These are phyloP conservation scores for Alternaria triticina DNA, from an alignment of 2,329 filamentous ascomycete species.

Conservation along the genomic window DNA sequence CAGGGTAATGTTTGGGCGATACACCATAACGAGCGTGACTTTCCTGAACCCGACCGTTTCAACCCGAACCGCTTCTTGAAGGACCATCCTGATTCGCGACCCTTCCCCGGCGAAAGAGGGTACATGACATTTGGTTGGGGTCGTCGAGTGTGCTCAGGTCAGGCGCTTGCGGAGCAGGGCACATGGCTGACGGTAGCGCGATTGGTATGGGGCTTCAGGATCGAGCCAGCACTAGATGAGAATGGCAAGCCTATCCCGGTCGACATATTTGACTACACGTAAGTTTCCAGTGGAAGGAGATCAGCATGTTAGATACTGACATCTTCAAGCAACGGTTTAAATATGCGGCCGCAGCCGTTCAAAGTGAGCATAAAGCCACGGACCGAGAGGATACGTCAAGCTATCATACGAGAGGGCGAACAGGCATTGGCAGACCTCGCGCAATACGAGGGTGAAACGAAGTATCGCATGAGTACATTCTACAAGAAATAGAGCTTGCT, in stretches of 20 bases:
- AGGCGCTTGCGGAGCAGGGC: conserved; percentile 65
- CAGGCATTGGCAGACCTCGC: conserved; percentile 60
- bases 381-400: conserved; percentile 55
- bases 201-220: conserved; percentile 64
- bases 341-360: conserved; percentile 65
- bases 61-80: conserved; percentile 42
- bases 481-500: conserved; percentile 19
- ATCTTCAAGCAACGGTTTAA: conserved; percentile 59
- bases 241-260: conserved; percentile 58
- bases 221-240: conserved; percentile 51
- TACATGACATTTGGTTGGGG: conserved; percentile 64
- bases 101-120: conserved; percentile 54
- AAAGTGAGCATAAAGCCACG: conserved; percentile 61
- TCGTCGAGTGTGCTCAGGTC: conserved; percentile 64
- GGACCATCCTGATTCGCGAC: conserved; percentile 33
- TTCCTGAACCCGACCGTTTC: conserved; percentile 48
- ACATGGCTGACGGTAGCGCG: conserved; percentile 65
- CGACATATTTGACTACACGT: conserved; percentile 64
- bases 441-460: conserved; percentile 62
- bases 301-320: conserved; percentile 5
- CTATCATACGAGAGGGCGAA: conserved; percentile 61
- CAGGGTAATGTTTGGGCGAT: conserved; percentile 52
- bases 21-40: conserved; percentile 48
- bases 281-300: conserved; percentile 22
- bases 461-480: conserved; percentile 59